A percentile compares a stretch with the other conserved stretches of the same genome.
These are phyloP conservation scores for Mixia osmundae DNA, from an alignment of 1,284 basidiomycete genomes.

Conservation along the genomic window DNA sequence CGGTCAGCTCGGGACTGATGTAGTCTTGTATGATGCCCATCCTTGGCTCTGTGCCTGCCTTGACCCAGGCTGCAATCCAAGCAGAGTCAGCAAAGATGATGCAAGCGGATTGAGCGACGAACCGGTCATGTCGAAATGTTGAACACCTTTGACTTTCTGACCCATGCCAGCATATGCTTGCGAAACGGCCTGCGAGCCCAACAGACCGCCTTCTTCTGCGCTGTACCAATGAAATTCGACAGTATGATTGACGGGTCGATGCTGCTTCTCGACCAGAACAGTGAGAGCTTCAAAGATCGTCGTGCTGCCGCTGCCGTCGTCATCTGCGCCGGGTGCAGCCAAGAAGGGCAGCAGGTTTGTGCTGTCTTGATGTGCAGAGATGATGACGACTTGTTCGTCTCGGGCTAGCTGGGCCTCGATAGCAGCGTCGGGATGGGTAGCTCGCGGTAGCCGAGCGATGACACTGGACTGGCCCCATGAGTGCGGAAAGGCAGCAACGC, in stretches of 20 bases:
- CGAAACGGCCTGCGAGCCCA: slow-evolving; percentile 81
- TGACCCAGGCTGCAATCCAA: slow-evolving; percentile 76
- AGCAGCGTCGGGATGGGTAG: too few relatives aligned
- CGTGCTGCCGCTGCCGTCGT: slow-evolving; percentile 78
- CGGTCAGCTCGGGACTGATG: slow-evolving; percentile 43
- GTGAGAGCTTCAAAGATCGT: slow-evolving; percentile 78
- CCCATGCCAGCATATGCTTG: slow-evolving; percentile 40
- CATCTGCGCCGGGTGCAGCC: slow-evolving; percentile 48
- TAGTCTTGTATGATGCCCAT: slow-evolving; percentile 81
- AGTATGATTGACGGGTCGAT: slow-evolving; percentile 40
- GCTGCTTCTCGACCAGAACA: slow-evolving; percentile 51
- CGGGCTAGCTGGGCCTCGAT: slow-evolving; percentile 10
- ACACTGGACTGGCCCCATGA: slow-evolving; percentile 81
- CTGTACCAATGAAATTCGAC: slow-evolving; percentile 87
- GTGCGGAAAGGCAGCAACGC: slow-evolving; percentile 57
- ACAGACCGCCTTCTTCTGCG: slow-evolving; percentile 28
- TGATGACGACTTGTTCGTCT: slow-evolving; percentile 28
- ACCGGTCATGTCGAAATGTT: slow-evolving; percentile 11
- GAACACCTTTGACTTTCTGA: slow-evolving; percentile 35
- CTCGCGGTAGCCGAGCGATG: slow-evolving; percentile 32
- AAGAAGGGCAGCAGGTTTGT: slow-evolving; percentile 57
- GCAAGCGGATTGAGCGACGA: neutral
- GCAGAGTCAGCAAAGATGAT: neutral
- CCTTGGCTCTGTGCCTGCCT: slow-evolving; percentile 59
- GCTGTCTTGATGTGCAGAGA: slow-evolving; percentile 76